Conservation (phyloP, 768 basidiomycete genomes). For the Mycena filopes region DNA sequence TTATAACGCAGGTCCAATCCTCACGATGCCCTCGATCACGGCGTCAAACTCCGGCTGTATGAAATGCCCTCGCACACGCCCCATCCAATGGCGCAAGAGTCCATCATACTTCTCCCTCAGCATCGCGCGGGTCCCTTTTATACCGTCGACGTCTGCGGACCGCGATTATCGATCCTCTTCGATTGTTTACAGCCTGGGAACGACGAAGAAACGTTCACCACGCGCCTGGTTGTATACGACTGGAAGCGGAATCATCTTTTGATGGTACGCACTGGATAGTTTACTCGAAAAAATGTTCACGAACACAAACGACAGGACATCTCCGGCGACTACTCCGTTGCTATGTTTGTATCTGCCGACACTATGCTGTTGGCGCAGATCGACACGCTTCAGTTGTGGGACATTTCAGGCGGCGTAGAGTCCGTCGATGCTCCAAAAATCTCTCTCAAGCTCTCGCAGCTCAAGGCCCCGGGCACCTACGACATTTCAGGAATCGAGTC, state of each 20-base stretch:
- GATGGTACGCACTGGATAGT: constrained; percentile 2
- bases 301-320: background rate
- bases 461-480: too few species aligned
- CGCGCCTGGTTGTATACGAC: too few species aligned
- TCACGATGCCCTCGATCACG: background rate
- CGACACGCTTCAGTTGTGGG: background rate
- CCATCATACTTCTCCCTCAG: background rate
- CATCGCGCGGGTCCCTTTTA: background rate
- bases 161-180: background rate
- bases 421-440: background rate
- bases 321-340: background rate
- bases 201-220: too few species aligned
- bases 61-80: background rate
- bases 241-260: too few species aligned
- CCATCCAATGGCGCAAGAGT: background rate
- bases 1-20: too few species aligned
- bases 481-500: too few species aligned
- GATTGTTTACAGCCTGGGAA: background rate
- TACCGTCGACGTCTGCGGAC: background rate
- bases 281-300: too few species aligned
- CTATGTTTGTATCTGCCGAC: background rate
- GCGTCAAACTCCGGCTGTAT: background rate
- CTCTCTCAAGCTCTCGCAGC: background rate
- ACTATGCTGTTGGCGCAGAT: background rate
- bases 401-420: background rate